Base-by-base conservation (phyloP, 768 basidiomycete species). In the Psilocybe cyanescens region DNA sequence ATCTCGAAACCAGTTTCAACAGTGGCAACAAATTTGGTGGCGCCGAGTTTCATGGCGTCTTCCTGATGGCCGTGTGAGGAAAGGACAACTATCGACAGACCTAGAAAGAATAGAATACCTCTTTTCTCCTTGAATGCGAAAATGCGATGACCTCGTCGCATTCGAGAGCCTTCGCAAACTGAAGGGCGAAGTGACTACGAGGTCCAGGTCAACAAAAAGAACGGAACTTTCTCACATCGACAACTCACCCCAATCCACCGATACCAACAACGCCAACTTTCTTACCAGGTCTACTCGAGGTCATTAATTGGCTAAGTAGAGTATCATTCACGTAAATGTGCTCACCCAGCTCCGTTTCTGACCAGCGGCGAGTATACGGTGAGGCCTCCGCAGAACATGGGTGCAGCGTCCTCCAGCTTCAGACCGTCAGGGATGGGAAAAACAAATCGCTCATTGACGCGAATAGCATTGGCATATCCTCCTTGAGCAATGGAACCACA, bases 231-330 rank as follows among this genome's bases (percentile, higher is more conserved):
- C 39, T 8, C 6, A 1, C 1, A 19, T 12, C 12, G 45, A 39
- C 44, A 35, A 50, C 68, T 29, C 49, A 76, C 76, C 83, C 83
- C 17, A 88, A 75, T 17, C 87, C 88, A 39, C 88, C 88, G 39
- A 91, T 81, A 46, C 88, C 88, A 62, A 90, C 76, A 46, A 91
- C 72, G 47, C 87, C 89, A 64, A 91, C 84, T 62, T 79, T 81
- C 75, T 85, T 87, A 46, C 87, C 88, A 1, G 85, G 84, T 0
- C 86, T 86, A 39, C 8, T 58, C 65, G 70, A n/a, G 24, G 12
- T 16, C 50, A n/a, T 57, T 16, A 30, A 44, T 44, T 14, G n/a
- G 24, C 8, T n/a, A 24, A 14, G 12, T 9, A 58, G 16, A n/a
- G 30, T 3, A 29, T 3, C 3, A 31, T 28, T 29, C 8, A 46